Evolutionary conservation across 176 grass and related monocot genomes (phyloP), one percentile per base, ranked within the genome.

Genomic region (Oryza longistaminata): DNA sequence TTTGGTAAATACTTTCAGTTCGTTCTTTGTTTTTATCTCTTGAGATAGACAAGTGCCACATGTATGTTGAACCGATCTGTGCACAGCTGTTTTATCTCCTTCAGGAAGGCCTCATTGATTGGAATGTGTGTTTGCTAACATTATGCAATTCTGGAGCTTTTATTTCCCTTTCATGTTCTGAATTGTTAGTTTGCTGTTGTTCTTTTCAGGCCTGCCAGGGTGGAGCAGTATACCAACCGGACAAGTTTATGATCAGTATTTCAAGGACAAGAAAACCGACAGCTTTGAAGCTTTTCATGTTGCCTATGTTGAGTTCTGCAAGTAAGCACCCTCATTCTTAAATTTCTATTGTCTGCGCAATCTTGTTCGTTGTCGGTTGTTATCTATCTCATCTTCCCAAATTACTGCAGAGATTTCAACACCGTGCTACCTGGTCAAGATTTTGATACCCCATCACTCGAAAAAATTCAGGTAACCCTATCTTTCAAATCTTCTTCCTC

Each of bases 401-500:
- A 78, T 68, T 26, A 0, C 31, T 90, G 62, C 83, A 98, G 93
- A 31, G 74, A 88, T 70, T 73, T 95, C 17, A 98, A 98, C 77
- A 73, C 66, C 11, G 2, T 87, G 13, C 27, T 95, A 83, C 96
- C 96, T 1, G 96, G 96, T 27, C 92, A 92, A 74, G 89, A 98
- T 92, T 98, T 80, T 8, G 8, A 58, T 34, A 76, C 84, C 39
- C 82, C 89, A 66, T 0, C 39, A 40, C n/a, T 0, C 1, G 6
- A 21, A 0, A 5, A 15, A 0, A 44, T 95, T n/a, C 0, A 65
- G 96, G 96, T 93, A 88, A 90, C 24, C 24, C 10, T 61, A 44
- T 52, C 21, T 8, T 42, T 21, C 62, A 61, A 66, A 44, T 6
- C 60, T 60, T 31, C 25, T 21, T 55, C 7, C 12, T 55, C 7